These are phyloP conservation scores for Hericium coralloides DNA, from an alignment of 768 basidiomycete species.

Conservation along the genomic window DNA sequence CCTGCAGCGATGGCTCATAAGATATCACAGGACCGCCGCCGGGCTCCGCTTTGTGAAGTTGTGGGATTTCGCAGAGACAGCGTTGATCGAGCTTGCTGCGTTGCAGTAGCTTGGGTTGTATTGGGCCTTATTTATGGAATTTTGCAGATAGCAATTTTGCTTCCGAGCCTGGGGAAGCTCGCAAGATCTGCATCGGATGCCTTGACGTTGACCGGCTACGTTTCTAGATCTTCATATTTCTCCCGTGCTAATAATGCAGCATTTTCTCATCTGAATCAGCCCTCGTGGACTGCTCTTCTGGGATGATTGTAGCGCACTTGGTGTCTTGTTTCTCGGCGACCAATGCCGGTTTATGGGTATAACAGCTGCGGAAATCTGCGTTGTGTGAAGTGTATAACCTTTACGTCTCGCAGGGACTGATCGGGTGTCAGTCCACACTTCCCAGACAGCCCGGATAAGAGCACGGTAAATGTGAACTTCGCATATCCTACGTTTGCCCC, in stretches of 20 bases:
- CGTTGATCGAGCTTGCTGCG: not conserved
- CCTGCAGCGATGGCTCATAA: not conserved
- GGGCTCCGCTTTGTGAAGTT: not conserved
- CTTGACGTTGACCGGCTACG: not conserved
- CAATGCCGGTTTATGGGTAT: not conserved
- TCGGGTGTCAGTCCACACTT: too few relatives aligned
- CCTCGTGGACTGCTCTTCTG: too few relatives aligned
- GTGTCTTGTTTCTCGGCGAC: too few relatives aligned
- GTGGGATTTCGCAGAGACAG: not conserved
- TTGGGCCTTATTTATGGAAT: not conserved
- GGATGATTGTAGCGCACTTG: too few relatives aligned
- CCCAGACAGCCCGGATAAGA: not conserved
- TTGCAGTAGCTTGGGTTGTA: not conserved
- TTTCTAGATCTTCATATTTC: not conserved
- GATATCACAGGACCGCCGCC: not conserved
- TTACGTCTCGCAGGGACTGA: too few relatives aligned
- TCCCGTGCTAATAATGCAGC: not conserved
- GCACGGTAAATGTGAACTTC: not conserved
- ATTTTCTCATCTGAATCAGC: too few relatives aligned
- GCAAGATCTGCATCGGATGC: not conserved
- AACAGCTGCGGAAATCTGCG: not conserved
- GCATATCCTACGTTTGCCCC: not conserved
- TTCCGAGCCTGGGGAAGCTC: not conserved
- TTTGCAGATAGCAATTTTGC: not conserved
- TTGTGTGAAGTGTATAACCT: not conserved